Evolutionary conservation across 352 stramenopile genomes (phyloP).

Genomic region (Nothophytophthora sp.): DNA sequence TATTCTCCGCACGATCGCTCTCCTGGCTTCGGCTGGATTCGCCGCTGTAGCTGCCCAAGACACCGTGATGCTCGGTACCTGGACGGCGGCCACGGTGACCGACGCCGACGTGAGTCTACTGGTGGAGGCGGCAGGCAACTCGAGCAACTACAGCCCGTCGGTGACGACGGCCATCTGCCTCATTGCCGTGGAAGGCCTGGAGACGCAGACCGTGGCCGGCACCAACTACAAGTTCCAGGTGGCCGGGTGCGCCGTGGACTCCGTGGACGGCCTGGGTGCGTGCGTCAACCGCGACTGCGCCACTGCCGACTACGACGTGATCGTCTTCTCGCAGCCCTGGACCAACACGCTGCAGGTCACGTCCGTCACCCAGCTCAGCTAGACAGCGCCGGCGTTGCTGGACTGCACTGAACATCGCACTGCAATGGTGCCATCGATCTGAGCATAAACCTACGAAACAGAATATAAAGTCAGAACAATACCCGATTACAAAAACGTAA

Average conservation of each 20-base stretch:
- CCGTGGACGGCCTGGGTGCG: conserved; percentile 28
- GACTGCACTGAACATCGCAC: too few species aligned
- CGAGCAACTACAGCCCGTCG: conserved; percentile 30
- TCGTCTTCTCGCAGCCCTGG: conserved; percentile 39
- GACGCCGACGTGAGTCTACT: conserved; percentile 29
- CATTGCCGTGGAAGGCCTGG: conserved; percentile 32
- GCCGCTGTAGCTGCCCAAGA: conserved; percentile 14
- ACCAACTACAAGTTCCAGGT: conserved; percentile 60
- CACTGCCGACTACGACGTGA: conserved; percentile 30
- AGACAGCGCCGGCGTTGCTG: too few species aligned
- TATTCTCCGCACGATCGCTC: conserved; percentile 5
- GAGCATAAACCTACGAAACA: too few species aligned
- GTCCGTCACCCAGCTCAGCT: conserved; percentile 29
- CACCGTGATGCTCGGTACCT: conserved; percentile 13
- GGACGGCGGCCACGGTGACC: conserved; percentile 21
- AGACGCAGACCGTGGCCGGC: conserved; percentile 43
- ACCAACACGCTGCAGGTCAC: conserved; percentile 39
- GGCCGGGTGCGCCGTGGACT: conserved; percentile 36
- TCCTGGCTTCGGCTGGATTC: conserved; percentile 1
- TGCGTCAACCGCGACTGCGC: conserved; percentile 35
- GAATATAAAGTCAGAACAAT: too few species aligned
- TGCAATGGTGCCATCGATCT: too few species aligned
- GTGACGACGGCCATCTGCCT: conserved; percentile 40
- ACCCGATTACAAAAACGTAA: too few species aligned
- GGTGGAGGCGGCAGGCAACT: conserved; percentile 23